These are phyloP conservation scores for Iberis amara DNA, from an alignment of 441 rosid species.

Conservation along the genomic window DNA sequence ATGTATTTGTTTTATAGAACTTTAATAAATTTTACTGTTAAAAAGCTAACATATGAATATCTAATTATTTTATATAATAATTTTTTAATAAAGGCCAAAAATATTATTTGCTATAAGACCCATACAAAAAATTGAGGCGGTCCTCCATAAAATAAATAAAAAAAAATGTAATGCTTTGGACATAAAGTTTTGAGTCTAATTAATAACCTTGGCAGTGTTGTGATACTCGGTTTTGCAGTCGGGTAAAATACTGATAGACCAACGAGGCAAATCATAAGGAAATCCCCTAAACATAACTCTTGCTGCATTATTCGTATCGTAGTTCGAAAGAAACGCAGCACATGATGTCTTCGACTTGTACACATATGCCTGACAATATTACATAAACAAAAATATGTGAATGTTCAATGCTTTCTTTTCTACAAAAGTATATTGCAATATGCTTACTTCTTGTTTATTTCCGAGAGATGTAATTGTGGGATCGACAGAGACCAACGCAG, in stretches of 20 bases:
- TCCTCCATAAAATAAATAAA: too few species aligned
- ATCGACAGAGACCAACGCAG: conserved; percentile 44
- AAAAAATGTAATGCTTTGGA: too few species aligned
- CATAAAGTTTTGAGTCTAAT: too few species aligned
- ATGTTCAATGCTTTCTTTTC: conserved; percentile 2
- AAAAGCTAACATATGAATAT: too few species aligned
- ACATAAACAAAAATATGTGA: not conserved
- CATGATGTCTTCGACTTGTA: conserved; percentile 39
- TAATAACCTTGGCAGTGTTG: conserved; percentile 44
- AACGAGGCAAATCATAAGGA: conserved; percentile 43
- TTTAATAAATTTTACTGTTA: too few species aligned
- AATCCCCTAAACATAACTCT: conserved; percentile 37
- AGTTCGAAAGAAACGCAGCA: conserved; percentile 58
- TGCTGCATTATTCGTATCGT: conserved; percentile 27
- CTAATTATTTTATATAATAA: too few species aligned
- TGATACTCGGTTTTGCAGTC: conserved; percentile 52
- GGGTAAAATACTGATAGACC: conserved; percentile 59
- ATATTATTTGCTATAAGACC: too few species aligned
- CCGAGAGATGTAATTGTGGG: conserved; percentile 43
- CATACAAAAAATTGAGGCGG: too few species aligned
- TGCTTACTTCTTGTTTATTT: conserved; percentile 40
- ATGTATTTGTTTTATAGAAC: too few species aligned
- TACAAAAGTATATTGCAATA: conserved; percentile 12
- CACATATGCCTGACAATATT: conserved; percentile 37
- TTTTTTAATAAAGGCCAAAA: too few species aligned